Evolutionary conservation across 2,329 filamentous ascomycete species (phyloP).

Genomic region (Epichloe coenophiala): DNA sequence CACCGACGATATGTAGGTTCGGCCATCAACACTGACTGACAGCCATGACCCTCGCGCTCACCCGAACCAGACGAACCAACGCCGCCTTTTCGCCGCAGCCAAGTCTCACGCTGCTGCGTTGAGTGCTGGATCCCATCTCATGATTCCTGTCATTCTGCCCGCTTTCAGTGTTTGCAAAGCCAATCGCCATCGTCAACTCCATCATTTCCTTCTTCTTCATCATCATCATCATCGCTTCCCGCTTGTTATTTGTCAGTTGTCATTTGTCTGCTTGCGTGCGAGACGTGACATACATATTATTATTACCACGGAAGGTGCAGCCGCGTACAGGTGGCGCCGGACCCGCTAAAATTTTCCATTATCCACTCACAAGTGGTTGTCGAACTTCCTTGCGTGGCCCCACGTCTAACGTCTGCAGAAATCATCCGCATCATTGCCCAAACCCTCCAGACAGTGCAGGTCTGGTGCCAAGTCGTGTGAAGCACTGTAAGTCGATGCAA

Average conservation of each 20-base stretch:
- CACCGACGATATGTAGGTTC: background rate
- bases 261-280: background rate
- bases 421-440: slow-evolving; percentile 5
- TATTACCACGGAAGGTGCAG: background rate
- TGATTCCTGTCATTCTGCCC: background rate
- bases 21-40: background rate
- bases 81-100: background rate
- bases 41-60: background rate
- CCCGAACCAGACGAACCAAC: background rate
- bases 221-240: no score
- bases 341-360: background rate
- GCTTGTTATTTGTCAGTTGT: no score
- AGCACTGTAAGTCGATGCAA: background rate
- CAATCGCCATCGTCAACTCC: no score
- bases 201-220: background rate
- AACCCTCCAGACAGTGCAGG: background rate
- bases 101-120: no score
- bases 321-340: background rate
- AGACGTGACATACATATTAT: no score
- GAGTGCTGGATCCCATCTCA: no score
- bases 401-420: no score
- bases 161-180: background rate
- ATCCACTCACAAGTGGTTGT: no score
- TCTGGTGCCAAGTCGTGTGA: background rate
- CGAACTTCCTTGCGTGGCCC: background rate